A percentile compares a stretch with the other conserved stretches of the same genome.
Evolutionary conservation across 805 yeast genomes (phyloP).

Genomic region (Wickerhamiella sergipiensis): DNA sequence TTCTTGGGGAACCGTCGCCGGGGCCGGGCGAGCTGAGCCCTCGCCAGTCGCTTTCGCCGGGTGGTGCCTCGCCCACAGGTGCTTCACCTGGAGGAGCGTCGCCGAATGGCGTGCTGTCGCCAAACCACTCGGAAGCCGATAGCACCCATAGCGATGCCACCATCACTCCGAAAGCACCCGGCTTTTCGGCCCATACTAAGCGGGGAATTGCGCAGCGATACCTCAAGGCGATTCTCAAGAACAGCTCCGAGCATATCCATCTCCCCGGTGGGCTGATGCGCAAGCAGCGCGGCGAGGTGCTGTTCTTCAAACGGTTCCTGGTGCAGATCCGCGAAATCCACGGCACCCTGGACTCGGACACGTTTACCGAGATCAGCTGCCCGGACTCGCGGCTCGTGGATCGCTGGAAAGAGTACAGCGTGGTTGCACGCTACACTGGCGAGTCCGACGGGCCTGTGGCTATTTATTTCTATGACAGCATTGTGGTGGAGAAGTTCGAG

Average conservation of each 20-base stretch:
- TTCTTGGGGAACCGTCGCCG: not conserved
- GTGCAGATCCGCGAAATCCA: constrained; percentile 35
- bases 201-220: not conserved
- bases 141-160: not conserved
- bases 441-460: constrained; percentile 37
- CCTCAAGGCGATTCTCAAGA: not conserved
- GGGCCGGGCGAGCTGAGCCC: too few species aligned
- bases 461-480: constrained; percentile 46
- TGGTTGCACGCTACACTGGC: constrained; percentile 56
- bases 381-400: constrained; percentile 45
- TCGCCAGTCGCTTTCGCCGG: too few species aligned
- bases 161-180: not conserved
- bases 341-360: constrained; percentile 11
- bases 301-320: constrained; percentile 55
- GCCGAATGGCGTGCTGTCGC: too few species aligned
- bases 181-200: not conserved
- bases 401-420: constrained; percentile 68
- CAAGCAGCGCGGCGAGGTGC: constrained; percentile 39
- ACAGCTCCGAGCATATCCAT: not conserved
- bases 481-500: constrained; percentile 24
- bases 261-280: not conserved
- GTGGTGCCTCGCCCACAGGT: too few species aligned
- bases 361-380: constrained; percentile 37
- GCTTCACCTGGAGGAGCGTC: too few species aligned
- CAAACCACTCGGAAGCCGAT: too few species aligned